Conservation (phyloP, 2,329 filamentous ascomycete genomes). For the Aspergillus pseudoglaucus region DNA sequence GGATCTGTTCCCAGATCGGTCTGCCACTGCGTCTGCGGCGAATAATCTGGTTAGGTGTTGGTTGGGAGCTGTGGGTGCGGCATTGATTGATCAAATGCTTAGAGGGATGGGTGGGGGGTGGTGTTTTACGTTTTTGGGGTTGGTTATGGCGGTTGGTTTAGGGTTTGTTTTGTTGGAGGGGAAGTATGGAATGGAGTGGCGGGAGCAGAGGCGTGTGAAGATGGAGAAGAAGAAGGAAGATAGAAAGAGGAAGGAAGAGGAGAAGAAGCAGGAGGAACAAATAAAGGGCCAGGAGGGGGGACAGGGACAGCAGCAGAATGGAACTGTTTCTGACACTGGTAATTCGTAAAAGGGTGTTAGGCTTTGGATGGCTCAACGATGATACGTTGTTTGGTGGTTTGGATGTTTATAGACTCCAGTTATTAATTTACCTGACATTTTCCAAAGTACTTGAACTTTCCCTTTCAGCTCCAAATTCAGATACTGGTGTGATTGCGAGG, state of each 20-base stretch:
- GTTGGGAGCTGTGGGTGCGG: constrained; percentile 21
- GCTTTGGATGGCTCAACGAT: too few species aligned
- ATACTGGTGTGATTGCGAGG: too few species aligned
- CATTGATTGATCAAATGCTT: constrained; percentile 21
- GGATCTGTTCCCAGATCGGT: constrained; percentile 20
- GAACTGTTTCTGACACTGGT: background rate
- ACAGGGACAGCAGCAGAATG: background rate
- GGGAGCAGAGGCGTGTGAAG: constrained; percentile 9
- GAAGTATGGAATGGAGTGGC: constrained; percentile 15
- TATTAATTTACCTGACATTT: too few species aligned
- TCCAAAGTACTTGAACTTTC: too few species aligned
- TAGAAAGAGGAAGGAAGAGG: constrained; percentile 7
- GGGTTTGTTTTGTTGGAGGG: constrained; percentile 13
- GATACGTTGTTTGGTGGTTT: too few species aligned
- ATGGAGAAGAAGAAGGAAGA: constrained; percentile 7
- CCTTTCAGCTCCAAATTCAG: too few species aligned
- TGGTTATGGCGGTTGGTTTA: constrained; percentile 11
- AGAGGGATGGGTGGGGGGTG: constrained; percentile 19
- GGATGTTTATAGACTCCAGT: too few species aligned
- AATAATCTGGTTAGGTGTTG: constrained; percentile 25
- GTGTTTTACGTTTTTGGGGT: constrained; percentile 22
- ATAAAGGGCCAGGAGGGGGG: constrained; percentile 1
- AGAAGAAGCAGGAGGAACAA: constrained; percentile 3
- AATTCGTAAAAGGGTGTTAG: background rate
- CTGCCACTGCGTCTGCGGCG: constrained; percentile 23